A percentile compares a stretch with the other conserved stretches of the same genome.
Evolutionary conservation across 192 early-diverging fungal genomes (phyloP).

Genomic region (Entophlyctis helioformis): DNA sequence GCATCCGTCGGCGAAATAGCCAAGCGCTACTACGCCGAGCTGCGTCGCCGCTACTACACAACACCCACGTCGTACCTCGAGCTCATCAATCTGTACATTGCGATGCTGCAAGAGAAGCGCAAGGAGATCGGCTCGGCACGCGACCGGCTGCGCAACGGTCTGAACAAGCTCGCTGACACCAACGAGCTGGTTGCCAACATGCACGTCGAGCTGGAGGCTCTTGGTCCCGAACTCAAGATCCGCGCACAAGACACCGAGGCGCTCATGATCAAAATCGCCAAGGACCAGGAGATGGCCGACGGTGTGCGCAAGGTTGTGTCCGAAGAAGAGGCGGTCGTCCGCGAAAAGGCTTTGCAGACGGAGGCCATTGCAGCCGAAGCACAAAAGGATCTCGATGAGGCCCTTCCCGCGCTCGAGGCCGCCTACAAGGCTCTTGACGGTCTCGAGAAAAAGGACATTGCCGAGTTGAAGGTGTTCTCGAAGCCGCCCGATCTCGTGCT

Average conservation of each 20-base stretch:
- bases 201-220: slow-evolving; percentile 42
- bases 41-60: slow-evolving; percentile 42
- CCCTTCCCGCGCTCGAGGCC: slow-evolving; percentile 39
- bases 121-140: slow-evolving; percentile 36
- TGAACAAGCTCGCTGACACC: slow-evolving; percentile 42
- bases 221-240: slow-evolving; percentile 40
- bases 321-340: slow-evolving; percentile 43
- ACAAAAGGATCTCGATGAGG: slow-evolving; percentile 44
- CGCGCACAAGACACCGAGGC: slow-evolving; percentile 38
- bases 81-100: slow-evolving; percentile 43
- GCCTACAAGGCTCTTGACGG: slow-evolving; percentile 47
- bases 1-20: slow-evolving; percentile 36
- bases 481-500: slow-evolving; percentile 46
- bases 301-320: slow-evolving; percentile 46
- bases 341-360: slow-evolving; percentile 39
- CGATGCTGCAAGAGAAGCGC: slow-evolving; percentile 47
- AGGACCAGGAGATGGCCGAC: slow-evolving; percentile 51
- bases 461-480: slow-evolving; percentile 46
- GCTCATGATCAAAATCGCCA: slow-evolving; percentile 49
- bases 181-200: slow-evolving; percentile 48
- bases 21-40: slow-evolving; percentile 33
- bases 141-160: slow-evolving; percentile 37
- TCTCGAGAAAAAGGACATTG: slow-evolving; percentile 51
- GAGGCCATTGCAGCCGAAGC: slow-evolving; percentile 47
- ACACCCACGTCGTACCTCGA: slow-evolving; percentile 49